phyloP scores from a whole-genome alignment of 495 filamentous ascomycete genomes.

The Podospora fimiseda region DNA sequence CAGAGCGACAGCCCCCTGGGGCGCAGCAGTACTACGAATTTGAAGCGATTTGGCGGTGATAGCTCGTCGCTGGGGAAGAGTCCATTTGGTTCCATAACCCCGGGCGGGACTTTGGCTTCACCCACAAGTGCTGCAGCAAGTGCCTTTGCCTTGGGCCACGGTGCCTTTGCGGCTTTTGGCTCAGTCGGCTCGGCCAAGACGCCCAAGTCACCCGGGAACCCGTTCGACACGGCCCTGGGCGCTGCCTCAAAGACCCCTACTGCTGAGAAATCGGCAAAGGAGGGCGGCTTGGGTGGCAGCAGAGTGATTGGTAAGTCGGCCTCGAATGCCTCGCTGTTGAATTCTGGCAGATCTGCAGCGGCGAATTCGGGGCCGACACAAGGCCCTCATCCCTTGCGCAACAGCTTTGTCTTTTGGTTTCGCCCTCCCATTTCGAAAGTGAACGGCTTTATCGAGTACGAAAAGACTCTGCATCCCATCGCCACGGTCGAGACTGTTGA shows the following conservation, averaged over 20 bases:
- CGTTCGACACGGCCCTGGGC: slow-evolving; percentile 64
- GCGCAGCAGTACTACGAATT: slow-evolving; percentile 51
- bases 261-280: slow-evolving; percentile 49
- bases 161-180: slow-evolving; percentile 97
- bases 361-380: slow-evolving; percentile 19
- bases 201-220: slow-evolving; percentile 79
- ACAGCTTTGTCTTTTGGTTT: slow-evolving; percentile 96
- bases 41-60: slow-evolving; percentile 71
- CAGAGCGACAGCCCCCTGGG: slow-evolving; percentile 58
- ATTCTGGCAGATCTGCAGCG: slow-evolving; percentile 27
- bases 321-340: slow-evolving; percentile 37
- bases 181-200: slow-evolving; percentile 71
- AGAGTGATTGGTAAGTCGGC: slow-evolving; percentile 32
- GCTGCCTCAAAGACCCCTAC: slow-evolving; percentile 59
- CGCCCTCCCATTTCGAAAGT: slow-evolving; percentile 85
- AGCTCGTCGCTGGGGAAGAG: slow-evolving; percentile 75
- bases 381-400: slow-evolving; percentile 58
- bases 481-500: slow-evolving; percentile 76
- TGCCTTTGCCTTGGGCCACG: slow-evolving; percentile 88
- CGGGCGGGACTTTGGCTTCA: slow-evolving; percentile 67
- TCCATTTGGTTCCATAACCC: slow-evolving; percentile 77
- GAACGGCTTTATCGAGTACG: slow-evolving; percentile 87
- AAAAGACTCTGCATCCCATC: slow-evolving; percentile 87
- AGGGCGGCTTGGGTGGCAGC: slow-evolving; percentile 42
- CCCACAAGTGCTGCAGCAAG: slow-evolving; percentile 82